Conservation (phyloP, 164 flowering plant species). For the Buxus sempervirens region DNA sequence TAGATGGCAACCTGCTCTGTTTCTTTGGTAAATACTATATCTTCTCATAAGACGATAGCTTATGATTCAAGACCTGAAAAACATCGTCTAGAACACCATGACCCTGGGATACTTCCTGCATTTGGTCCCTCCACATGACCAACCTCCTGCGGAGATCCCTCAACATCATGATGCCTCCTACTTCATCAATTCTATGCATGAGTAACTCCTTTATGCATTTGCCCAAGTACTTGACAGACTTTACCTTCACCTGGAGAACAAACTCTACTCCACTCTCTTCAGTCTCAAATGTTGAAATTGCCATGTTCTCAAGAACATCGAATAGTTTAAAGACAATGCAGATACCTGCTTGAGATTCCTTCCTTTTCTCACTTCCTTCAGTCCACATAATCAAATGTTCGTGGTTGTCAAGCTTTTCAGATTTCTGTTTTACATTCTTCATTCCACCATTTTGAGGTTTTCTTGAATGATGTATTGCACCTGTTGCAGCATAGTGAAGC, state of each 20-base stretch:
- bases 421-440: conserved; percentile 18
- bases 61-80: conserved; percentile 19
- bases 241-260: conserved; percentile 37
- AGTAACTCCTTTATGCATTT: conserved; percentile 48
- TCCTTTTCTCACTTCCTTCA: conserved; percentile 15
- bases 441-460: conserved; percentile 18
- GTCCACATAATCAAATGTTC: conserved; percentile 2
- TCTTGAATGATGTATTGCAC: conserved; percentile 22
- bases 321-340: conserved; percentile 47
- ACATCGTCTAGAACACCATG: conserved; percentile 34
- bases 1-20: conserved; percentile 1
- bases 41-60: conserved; percentile 22
- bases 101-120: conserved; percentile 27
- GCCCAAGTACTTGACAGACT: conserved; percentile 37
- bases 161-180: conserved; percentile 19
- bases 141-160: conserved; percentile 45
- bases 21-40: conserved; percentile 6
- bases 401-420: background rate
- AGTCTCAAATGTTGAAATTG: conserved; percentile 34
- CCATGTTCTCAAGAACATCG: conserved; percentile 48
- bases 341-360: conserved; percentile 44
- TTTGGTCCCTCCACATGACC: conserved; percentile 49
- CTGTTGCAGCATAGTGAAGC: conserved; percentile 66
- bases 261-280: conserved; percentile 39
- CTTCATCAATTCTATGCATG: conserved; percentile 14